Evolutionary conservation across 768 basidiomycete genomes (phyloP), one percentile per base, ranked within the genome.

Genomic region (Solioccasus polychromus): DNA sequence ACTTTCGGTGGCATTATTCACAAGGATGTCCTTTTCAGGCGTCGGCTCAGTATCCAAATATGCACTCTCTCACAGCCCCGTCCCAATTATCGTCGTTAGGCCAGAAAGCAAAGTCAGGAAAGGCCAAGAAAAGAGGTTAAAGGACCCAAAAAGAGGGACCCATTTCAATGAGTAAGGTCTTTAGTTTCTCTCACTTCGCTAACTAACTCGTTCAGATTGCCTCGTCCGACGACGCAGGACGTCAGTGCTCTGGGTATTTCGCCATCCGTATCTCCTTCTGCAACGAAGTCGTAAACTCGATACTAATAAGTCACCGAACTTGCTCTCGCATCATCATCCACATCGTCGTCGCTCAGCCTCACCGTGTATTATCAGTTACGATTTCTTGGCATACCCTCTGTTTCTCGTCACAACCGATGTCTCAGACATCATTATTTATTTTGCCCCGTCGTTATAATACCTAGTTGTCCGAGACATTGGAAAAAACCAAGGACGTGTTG

Each of bases 71-170:
- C 92, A 90, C 60, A 93, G 92, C 1, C 92, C 95, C 2, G 92
- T 99, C 0, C 95, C 95, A 2, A 89, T 96, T 55, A 92, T 98
- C 51, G 95, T 98, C 41, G 93, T 98, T 32, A 78, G 92, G 3
- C 91, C 92, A 2, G 89, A 92, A 56, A 76, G 88, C 29, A 92
- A 93, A 59, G 83, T 93, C 23, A 79, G 80, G 52, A 94, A 94
- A 63, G 80, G 82, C 0, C 70, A 87, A 35, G 91, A 87, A 57
- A 95, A 96, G 63, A 77, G 93, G 22, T 76, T 85, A 35, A 88
- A 86, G 37, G 84, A 96, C 59, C 92, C 92, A 3, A 96, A 92
- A 68, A 76, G 92, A 17, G 89, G 90, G 4, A 79, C 73, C 32
- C 87, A 91, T 64, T 92, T 91, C 51, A 85, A 88, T n/a, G 72